Percentiles rank a stretch among this genome's conserved stretches.
These are phyloP conservation scores for Diphasiastrum complanatum DNA, from an alignment of 83 land plant species.

Conservation along the genomic window DNA sequence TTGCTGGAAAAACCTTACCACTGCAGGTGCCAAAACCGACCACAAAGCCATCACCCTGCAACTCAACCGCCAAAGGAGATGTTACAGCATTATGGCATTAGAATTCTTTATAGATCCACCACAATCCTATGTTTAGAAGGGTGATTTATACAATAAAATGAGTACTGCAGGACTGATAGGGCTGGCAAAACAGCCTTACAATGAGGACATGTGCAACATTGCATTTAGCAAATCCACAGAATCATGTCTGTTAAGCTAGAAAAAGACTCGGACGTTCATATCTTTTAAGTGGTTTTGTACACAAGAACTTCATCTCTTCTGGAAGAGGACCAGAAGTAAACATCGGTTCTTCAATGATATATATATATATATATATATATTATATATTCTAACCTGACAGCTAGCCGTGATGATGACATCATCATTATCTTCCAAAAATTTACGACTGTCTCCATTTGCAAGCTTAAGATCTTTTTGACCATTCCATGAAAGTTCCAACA, in stretches of 20 bases:
- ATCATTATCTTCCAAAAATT: slow-evolving; percentile 13
- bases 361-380: too few relatives aligned
- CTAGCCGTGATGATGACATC: slow-evolving; percentile 1
- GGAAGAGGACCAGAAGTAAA: neutral
- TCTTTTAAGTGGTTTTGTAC: too few relatives aligned
- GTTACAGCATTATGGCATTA: neutral
- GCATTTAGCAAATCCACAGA: too few relatives aligned
- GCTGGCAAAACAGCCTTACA: too few relatives aligned
- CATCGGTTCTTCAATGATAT: too few relatives aligned
- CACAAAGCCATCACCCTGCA: slow-evolving; percentile 11
- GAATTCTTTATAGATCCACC: neutral
- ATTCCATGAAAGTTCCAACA: slow-evolving; percentile 7
- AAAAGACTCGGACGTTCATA: neutral
- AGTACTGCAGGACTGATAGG: too few relatives aligned
- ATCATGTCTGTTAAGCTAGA: neutral
- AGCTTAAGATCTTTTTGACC: neutral
- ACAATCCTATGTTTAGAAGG: too few relatives aligned
- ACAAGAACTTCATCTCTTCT: neutral
- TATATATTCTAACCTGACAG: too few relatives aligned
- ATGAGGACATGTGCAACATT: too few relatives aligned
- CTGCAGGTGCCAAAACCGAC: slow-evolving; percentile 9
- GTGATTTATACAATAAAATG: too few relatives aligned
- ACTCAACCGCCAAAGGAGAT: neutral
- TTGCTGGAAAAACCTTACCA: neutral
- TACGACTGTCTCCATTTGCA: slow-evolving; percentile 5